Evolutionary conservation across 345 rosid genomes (phyloP).

Genomic region (Microthlaspi erraticum): DNA sequence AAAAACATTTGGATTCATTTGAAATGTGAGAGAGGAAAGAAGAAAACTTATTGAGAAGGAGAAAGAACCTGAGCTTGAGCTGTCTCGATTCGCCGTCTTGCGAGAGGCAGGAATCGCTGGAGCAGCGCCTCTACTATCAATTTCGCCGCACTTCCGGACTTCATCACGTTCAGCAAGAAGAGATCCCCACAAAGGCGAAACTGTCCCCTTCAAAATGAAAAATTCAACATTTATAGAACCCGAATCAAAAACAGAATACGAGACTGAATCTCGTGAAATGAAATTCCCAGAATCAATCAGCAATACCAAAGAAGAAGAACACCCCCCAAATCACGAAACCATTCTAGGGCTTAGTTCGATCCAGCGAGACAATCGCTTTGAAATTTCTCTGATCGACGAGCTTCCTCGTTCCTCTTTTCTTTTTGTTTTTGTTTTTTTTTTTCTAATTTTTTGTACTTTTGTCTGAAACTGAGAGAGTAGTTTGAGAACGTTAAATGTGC

Average conservation of each 20-base stretch:
- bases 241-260: constrained; percentile 15
- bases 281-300: constrained; percentile 23
- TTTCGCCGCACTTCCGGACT: constrained; percentile 93
- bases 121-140: constrained; percentile 93
- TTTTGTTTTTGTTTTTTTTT: not conserved
- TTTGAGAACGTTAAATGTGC: constrained; percentile 13
- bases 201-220: not conserved
- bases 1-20: constrained; percentile 13
- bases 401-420: constrained; percentile 15
- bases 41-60: constrained; percentile 24
- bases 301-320: constrained; percentile 5
- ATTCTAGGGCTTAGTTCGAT: constrained; percentile 42
- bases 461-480: constrained; percentile 17
- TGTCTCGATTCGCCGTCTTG: constrained; percentile 94
- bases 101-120: constrained; percentile 96
- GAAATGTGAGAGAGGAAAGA: not conserved
- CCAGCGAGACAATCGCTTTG: constrained; percentile 12
- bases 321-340: constrained; percentile 41
- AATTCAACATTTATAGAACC: constrained; percentile 26
- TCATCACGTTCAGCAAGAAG: constrained; percentile 53
- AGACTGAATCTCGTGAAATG: constrained; percentile 33
- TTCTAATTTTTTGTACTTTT: not conserved
- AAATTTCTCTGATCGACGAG: constrained; percentile 26
- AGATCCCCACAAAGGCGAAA: constrained; percentile 34
- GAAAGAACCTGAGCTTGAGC: constrained; percentile 90